Conservation (phyloP, 768 basidiomycete species). For the Lactifluus subvellereus region DNA sequence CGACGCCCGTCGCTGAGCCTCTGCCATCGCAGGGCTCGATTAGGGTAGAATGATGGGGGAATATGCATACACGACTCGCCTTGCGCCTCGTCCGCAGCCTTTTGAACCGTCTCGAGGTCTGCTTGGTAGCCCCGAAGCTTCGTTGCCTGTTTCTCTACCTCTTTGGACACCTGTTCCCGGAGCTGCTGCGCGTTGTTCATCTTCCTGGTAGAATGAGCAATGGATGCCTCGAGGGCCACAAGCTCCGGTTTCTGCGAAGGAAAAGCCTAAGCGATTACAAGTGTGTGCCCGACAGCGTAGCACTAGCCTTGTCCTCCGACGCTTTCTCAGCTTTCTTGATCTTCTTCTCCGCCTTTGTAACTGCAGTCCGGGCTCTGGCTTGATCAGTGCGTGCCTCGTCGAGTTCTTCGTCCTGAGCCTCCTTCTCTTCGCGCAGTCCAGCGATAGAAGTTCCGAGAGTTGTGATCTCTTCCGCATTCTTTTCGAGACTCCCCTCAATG, state of each 20-base stretch:
- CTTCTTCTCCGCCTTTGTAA: conserved; percentile 78
- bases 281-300: conserved; percentile 29
- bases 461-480: conserved; percentile 62
- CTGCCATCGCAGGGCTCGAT: conserved; percentile 35
- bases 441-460: conserved; percentile 67
- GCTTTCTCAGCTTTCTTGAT: conserved; percentile 91
- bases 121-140: conserved; percentile 52
- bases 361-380: conserved; percentile 64
- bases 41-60: not conserved
- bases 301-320: conserved; percentile 69
- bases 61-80: conserved; percentile 40
- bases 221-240: conserved; percentile 78
- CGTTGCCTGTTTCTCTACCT: conserved; percentile 44
- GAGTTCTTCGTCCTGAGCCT: conserved; percentile 61
- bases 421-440: conserved; percentile 64
- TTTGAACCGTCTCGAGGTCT: conserved; percentile 62
- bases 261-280: not conserved
- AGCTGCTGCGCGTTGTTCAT: conserved; percentile 61
- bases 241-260: conserved; percentile 72
- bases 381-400: conserved; percentile 73
- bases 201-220: conserved; percentile 79
- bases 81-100: conserved; percentile 70
- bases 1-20: conserved; percentile 67
- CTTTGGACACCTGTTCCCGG: conserved; percentile 58
- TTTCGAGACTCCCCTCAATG: conserved; percentile 77